A percentile compares a stretch with the other conserved stretches of the same genome.
phyloP scores from a whole-genome alignment of 768 basidiomycete species.

The Trametes sanguinea region DNA sequence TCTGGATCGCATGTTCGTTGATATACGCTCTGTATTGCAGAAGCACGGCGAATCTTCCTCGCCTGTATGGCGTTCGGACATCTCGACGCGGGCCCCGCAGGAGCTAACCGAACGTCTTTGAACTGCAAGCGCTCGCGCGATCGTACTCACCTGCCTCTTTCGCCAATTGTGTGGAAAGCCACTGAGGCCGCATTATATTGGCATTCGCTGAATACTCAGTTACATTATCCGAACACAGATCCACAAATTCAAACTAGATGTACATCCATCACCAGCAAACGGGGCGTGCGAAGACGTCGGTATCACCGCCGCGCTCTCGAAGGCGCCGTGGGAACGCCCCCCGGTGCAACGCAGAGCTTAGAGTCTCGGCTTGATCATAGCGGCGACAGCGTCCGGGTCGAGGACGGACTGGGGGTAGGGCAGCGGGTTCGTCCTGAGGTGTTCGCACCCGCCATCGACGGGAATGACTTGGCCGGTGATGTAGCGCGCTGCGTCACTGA shows the following conservation, averaged over 20 bases:
- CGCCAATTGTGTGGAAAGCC: background rate
- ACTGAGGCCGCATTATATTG: background rate
- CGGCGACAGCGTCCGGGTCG: constrained; percentile 52
- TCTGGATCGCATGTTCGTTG: constrained; percentile 4
- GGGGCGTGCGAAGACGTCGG: background rate
- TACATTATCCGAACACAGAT: background rate
- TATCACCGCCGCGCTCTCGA: background rate
- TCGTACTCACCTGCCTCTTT: constrained; percentile 14
- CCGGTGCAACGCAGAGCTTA: constrained; percentile 19
- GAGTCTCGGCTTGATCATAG: constrained; percentile 51
- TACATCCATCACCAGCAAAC: background rate
- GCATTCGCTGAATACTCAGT: background rate
- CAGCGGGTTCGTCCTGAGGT: constrained; percentile 47
- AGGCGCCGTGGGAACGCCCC: background rate
- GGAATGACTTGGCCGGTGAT: constrained; percentile 76
- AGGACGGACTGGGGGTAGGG: constrained; percentile 69
- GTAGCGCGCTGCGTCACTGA: constrained; percentile 77
- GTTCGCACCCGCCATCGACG: constrained; percentile 67
- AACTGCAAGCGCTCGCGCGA: constrained; percentile 6
- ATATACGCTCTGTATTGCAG: background rate
- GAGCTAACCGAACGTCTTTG: background rate
- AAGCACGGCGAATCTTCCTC: background rate
- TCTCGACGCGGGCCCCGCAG: background rate
- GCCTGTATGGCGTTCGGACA: background rate
- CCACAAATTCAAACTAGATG: background rate